Percentiles rank a stretch among this genome's conserved stretches.
These are phyloP conservation scores for Leptodontidium sp. DNA, from an alignment of 2,329 filamentous ascomycete genomes.

Conservation along the genomic window DNA sequence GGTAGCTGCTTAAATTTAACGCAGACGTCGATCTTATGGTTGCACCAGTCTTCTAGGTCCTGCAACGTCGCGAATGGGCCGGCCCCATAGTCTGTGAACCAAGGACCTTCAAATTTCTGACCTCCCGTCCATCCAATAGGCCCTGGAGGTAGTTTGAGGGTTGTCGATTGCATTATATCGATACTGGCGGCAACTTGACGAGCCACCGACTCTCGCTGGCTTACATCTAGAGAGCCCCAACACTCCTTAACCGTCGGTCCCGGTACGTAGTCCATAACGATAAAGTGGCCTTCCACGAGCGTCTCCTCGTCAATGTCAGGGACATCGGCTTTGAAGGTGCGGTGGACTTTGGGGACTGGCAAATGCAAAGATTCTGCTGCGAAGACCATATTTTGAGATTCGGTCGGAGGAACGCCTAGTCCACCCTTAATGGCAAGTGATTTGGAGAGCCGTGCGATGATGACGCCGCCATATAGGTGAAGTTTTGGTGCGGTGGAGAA, in stretches of 20 bases:
- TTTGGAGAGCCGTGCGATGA: slow-evolving; percentile 22
- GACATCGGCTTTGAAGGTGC: slow-evolving; percentile 22
- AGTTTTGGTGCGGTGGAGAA: slow-evolving; percentile 24
- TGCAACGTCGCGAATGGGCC: slow-evolving; percentile 22
- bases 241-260: slow-evolving; percentile 25
- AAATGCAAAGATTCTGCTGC: slow-evolving; percentile 19
- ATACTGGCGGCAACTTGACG: slow-evolving; percentile 22
- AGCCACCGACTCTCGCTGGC: slow-evolving; percentile 19
- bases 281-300: slow-evolving; percentile 19
- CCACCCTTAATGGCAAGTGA: slow-evolving; percentile 22
- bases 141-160: slow-evolving; percentile 22
- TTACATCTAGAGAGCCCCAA: slow-evolving; percentile 21
- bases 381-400: slow-evolving; percentile 21
- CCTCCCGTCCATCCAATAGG: slow-evolving; percentile 23
- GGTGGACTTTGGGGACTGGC: slow-evolving; percentile 22
- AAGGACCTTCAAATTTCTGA: slow-evolving; percentile 25
- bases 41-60: slow-evolving; percentile 25
- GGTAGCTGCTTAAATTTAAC: slow-evolving; percentile 18
- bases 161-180: slow-evolving; percentile 18
- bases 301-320: neutral
- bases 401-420: slow-evolving; percentile 9
- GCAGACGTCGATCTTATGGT: slow-evolving; percentile 27
- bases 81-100: slow-evolving; percentile 24
- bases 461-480: slow-evolving; percentile 13
- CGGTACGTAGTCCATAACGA: slow-evolving; percentile 24